These are phyloP conservation scores for Penicillium paxilli DNA, from an alignment of 495 filamentous ascomycete species.

Conservation along the genomic window DNA sequence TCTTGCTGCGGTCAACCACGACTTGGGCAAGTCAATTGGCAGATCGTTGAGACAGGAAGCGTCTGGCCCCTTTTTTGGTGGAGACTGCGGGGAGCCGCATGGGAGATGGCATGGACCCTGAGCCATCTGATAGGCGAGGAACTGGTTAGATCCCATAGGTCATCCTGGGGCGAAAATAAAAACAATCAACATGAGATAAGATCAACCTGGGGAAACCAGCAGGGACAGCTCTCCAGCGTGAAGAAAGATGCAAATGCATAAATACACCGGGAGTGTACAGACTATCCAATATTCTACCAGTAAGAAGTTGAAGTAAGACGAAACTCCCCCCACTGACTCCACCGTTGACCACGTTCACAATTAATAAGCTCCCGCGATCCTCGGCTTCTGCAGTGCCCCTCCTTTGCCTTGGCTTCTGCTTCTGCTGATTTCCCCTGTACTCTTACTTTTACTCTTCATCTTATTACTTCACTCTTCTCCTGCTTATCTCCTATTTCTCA, in stretches of 20 bases:
- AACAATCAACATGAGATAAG: no score
- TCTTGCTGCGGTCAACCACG: not conserved
- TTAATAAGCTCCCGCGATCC: slow-evolving; percentile 4
- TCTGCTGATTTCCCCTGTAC: not conserved
- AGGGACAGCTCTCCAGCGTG: no score
- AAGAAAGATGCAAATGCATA: no score
- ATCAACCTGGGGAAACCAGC: no score
- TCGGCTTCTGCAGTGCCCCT: not conserved
- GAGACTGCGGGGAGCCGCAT: not conserved
- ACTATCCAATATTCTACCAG: no score
- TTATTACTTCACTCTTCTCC: not conserved
- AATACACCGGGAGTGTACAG: no score
- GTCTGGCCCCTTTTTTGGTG: not conserved
- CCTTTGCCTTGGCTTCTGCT: not conserved
- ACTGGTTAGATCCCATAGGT: no score
- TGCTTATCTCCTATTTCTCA: not conserved
- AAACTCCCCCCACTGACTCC: not conserved
- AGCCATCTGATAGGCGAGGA: not conserved
- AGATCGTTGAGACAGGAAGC: not conserved
- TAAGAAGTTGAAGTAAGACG: no score
- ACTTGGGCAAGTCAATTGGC: not conserved
- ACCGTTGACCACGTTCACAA: not conserved
- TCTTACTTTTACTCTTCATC: not conserved
- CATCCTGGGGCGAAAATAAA: no score
- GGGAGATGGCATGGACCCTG: not conserved